Conservation (phyloP, 768 basidiomycete genomes). For the Kwoniella bestiolae region DNA sequence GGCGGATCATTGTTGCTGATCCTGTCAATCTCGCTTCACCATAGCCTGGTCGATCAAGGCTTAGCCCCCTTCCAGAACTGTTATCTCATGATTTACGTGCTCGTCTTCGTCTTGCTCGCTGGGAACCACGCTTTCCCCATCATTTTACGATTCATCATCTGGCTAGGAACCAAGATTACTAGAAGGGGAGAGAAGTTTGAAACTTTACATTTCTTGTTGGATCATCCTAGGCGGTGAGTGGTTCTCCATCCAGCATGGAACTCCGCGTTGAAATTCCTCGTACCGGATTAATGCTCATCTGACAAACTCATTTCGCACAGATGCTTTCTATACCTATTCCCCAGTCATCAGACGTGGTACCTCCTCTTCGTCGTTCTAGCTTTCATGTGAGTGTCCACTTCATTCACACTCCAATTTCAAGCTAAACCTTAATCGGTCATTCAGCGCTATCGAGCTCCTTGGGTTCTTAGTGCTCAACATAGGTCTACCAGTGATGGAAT, state of each 20-base stretch:
- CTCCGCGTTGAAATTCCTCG: too few relatives aligned
- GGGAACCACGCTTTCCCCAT: conserved; percentile 55
- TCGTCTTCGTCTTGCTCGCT: conserved; percentile 41
- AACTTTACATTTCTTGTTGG: conserved; percentile 52
- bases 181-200: conserved; percentile 38
- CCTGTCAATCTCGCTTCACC: too few relatives aligned
- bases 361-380: conserved; percentile 34
- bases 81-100: conserved; percentile 44
- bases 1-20: too few relatives aligned
- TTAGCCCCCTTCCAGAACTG: conserved; percentile 41
- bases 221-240: conserved; percentile 53
- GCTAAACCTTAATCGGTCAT: neutral
- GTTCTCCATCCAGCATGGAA: too few relatives aligned
- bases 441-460: conserved; percentile 40
- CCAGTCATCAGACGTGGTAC: conserved; percentile 55
- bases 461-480: conserved; percentile 49
- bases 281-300: too few relatives aligned
- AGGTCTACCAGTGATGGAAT: conserved; percentile 35
- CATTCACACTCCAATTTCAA: neutral
- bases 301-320: too few relatives aligned
- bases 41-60: conserved; percentile 46
- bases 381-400: conserved; percentile 44
- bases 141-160: conserved; percentile 44
- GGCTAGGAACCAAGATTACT: conserved; percentile 47
- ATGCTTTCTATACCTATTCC: conserved; percentile 54